Evolutionary conservation across 306 rosid genomes (phyloP).

Genomic region (Carpinus fangiana): DNA sequence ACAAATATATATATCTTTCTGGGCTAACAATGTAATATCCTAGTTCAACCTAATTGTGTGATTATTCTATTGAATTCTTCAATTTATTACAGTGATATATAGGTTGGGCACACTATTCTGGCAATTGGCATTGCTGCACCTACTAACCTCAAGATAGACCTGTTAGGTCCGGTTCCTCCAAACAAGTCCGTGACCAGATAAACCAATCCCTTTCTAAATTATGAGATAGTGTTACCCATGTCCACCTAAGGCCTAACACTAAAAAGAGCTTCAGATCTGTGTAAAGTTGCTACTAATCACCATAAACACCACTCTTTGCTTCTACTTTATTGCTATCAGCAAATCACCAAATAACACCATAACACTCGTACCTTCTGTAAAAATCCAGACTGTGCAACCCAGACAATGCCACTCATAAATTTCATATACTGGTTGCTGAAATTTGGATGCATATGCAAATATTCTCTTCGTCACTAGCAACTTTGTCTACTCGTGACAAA

Average conservation of each 20-base stretch:
- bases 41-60: background rate
- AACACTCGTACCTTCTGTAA: too few relatives aligned
- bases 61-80: background rate
- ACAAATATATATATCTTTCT: too few relatives aligned
- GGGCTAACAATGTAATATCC: too few relatives aligned
- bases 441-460: background rate
- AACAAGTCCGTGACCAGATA: background rate
- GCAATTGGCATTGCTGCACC: background rate
- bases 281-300: background rate
- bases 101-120: background rate
- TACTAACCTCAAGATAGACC: background rate
- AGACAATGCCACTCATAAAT: background rate
- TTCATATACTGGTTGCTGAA: background rate
- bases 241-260: background rate
- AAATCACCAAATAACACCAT: too few relatives aligned
- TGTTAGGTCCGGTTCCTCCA: background rate
- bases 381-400: too few relatives aligned
- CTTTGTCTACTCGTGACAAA: background rate
- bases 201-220: background rate
- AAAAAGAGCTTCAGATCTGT: background rate
- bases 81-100: background rate
- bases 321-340: background rate
- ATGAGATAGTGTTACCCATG: background rate
- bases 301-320: background rate
- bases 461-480: background rate